These are phyloP conservation scores for Emydomyces testavorans DNA, from an alignment of 2,329 filamentous ascomycete genomes.

Conservation along the genomic window DNA sequence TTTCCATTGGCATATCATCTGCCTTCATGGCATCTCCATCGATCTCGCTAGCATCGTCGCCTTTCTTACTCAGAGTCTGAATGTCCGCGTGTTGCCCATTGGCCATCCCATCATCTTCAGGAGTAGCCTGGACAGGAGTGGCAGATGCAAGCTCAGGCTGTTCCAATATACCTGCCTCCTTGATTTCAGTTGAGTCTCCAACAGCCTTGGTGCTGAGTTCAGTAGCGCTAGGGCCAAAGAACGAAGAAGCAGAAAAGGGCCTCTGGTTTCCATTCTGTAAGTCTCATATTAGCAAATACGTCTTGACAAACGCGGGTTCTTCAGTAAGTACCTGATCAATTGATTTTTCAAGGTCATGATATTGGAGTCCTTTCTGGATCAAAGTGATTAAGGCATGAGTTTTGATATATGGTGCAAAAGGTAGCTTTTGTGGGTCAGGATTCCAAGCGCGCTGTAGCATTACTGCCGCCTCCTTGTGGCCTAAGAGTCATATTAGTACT, in stretches of 20 bases:
- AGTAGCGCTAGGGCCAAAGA: constrained; percentile 37
- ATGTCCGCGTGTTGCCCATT: constrained; percentile 18
- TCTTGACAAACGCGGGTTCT: not conserved
- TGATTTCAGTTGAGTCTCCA: not conserved
- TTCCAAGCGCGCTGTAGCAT: constrained; percentile 53
- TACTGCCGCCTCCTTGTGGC: constrained; percentile 48
- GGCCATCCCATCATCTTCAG: constrained; percentile 19
- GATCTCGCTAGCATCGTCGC: not conserved
- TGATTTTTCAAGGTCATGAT: constrained; percentile 41
- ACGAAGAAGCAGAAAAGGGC: constrained; percentile 30
- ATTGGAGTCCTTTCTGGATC: constrained; percentile 52
- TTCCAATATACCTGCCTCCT: not conserved
- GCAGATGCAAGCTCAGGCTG: constrained; percentile 13
- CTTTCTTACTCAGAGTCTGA: not conserved
- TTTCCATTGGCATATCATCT: constrained; percentile 30
- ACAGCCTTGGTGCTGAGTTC: constrained; percentile 24
- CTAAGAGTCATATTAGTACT: constrained; percentile 25
- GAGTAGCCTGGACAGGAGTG: constrained; percentile 19
- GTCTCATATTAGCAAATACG: not conserved
- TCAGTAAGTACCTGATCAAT: constrained; percentile 36
- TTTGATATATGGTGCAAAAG: constrained; percentile 49
- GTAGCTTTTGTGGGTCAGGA: constrained; percentile 48
- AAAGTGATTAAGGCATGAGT: constrained; percentile 49
- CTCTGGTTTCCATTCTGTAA: constrained; percentile 30
- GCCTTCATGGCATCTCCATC: constrained; percentile 20